Evolutionary conservation across 106 monocot species (phyloP).

Genomic region (Chionographis japonica): DNA sequence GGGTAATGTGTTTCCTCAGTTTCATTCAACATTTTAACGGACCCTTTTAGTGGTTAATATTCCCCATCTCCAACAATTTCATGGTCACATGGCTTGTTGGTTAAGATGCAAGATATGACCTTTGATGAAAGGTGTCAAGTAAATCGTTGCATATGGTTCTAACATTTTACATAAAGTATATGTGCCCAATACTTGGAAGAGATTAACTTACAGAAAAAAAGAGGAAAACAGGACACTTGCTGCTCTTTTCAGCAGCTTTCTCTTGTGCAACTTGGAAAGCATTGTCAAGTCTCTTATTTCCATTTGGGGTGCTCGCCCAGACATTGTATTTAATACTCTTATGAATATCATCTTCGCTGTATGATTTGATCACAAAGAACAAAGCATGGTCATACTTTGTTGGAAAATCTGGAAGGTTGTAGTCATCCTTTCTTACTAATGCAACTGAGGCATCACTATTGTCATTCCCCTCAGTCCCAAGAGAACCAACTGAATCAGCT

Average conservation of each 20-base stretch:
- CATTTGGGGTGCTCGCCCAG: constrained; percentile 70
- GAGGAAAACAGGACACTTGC: constrained; percentile 56
- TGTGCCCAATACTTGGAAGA: too few relatives aligned
- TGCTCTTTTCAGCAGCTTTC: constrained; percentile 36
- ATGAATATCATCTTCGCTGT: constrained; percentile 70
- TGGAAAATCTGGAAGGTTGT: constrained; percentile 64
- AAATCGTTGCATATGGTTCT: too few relatives aligned
- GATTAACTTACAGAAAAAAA: constrained; percentile 66
- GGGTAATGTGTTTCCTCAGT: too few relatives aligned
- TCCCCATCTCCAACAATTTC: too few relatives aligned
- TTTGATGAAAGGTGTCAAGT: too few relatives aligned
- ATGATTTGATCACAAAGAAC: constrained; percentile 69
- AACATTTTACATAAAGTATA: too few relatives aligned
- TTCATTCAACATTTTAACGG: too few relatives aligned
- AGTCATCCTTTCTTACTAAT: constrained; percentile 43
- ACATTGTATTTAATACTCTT: constrained; percentile 78
- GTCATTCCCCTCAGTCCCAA: constrained; percentile 9
- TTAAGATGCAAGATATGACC: too few relatives aligned
- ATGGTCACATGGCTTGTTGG: too few relatives aligned
- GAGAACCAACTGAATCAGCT: background rate
- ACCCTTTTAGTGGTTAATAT: too few relatives aligned
- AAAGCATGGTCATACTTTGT: constrained; percentile 55
- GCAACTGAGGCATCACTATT: background rate
- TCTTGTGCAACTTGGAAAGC: constrained; percentile 55
- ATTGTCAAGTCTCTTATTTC: constrained; percentile 62